These are phyloP conservation scores for Aspergillus sp. DNA, from an alignment of 2,329 filamentous ascomycete species.

Conservation along the genomic window DNA sequence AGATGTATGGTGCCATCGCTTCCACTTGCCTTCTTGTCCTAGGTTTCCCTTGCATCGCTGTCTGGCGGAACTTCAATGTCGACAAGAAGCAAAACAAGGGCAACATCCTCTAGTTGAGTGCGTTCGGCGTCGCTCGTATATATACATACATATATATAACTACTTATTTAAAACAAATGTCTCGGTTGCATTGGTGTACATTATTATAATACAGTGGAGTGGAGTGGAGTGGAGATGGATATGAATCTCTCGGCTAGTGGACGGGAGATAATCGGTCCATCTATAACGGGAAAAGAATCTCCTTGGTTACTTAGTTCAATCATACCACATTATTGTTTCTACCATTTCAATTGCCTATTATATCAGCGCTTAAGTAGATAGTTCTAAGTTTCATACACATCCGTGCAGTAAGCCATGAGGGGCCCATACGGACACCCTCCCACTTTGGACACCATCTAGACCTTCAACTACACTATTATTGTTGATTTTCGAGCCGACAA, in stretches of 20 bases:
- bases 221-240: no score
- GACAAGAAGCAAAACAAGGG: conserved; percentile 43
- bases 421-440: no score
- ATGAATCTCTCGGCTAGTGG: no score
- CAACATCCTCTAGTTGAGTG: conserved; percentile 9
- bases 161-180: not conserved
- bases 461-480: no score
- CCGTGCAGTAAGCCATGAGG: no score
- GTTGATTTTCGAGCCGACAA: no score
- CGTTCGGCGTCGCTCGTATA: not conserved
- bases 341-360: no score
- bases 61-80: conserved; percentile 42
- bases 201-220: not conserved
- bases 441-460: no score
- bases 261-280: no score
- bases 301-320: not conserved
- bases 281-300: not conserved
- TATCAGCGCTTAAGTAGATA: no score
- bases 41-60: conserved; percentile 33
- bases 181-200: not conserved
- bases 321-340: not conserved
- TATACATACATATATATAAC: not conserved
- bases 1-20: conserved; percentile 37
- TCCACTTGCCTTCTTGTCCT: conserved; percentile 34
- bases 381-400: no score